phyloP scores from a whole-genome alignment of 805 yeast genomes.

The Starmerella etchellsii region DNA sequence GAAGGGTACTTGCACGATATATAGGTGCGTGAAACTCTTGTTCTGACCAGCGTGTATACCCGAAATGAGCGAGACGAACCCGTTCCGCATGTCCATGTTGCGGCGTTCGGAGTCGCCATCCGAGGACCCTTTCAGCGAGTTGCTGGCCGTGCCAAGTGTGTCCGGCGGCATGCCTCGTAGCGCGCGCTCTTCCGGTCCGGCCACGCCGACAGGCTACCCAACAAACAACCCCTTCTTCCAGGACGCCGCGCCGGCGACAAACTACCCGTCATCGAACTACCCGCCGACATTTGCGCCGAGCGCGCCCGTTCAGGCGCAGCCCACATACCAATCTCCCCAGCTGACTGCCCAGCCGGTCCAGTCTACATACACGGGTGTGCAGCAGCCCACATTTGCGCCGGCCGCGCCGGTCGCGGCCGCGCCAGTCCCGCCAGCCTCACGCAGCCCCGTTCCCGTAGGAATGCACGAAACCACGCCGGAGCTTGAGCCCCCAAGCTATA shows the following conservation, averaged over 20 bases:
- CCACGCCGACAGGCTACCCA: too few relatives aligned
- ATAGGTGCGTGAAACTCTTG: too few relatives aligned
- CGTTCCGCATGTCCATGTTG: slow-evolving; percentile 22
- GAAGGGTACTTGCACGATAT: too few relatives aligned
- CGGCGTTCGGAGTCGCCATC: slow-evolving; percentile 23
- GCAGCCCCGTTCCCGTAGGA: background rate
- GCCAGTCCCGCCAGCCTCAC: too few relatives aligned
- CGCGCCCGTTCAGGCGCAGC: too few relatives aligned
- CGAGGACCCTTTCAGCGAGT: slow-evolving; percentile 15
- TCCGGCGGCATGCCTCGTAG: background rate
- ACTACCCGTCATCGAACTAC: background rate
- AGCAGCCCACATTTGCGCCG: too few relatives aligned
- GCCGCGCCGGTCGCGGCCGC: background rate
- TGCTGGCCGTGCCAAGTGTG: background rate
- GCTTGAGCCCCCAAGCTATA: slow-evolving; percentile 13
- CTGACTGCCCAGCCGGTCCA: background rate
- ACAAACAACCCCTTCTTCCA: background rate
- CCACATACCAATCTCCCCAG: background rate
- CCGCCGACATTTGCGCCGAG: background rate
- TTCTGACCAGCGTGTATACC: too few relatives aligned
- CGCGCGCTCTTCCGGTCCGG: background rate
- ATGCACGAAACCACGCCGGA: background rate
- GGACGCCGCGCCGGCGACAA: background rate
- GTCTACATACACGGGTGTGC: too few relatives aligned
- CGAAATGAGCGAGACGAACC: slow-evolving; percentile 19